Base-by-base conservation (phyloP, 495 filamentous ascomycete species). In the Aspergillus nidulans region DNA sequence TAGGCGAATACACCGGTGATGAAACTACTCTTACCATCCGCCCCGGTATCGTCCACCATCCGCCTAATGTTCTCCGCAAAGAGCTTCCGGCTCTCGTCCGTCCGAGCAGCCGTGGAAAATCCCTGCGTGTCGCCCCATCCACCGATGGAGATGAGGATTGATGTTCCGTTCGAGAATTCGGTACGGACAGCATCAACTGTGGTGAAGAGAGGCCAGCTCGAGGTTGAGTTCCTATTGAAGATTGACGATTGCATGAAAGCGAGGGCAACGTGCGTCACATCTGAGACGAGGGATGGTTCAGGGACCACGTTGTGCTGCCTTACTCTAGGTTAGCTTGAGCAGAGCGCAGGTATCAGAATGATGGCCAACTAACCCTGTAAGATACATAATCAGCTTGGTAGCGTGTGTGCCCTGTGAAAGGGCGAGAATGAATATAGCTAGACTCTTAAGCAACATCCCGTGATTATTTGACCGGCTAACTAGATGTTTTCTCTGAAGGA, bases 81-180 rank as follows among this genome's bases (percentile, higher is more conserved):
- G 12, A 59, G 72, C 52, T 69, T 62, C 18, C 84, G 77, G 5
- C 71, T 76, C 10, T 72, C 61, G 1, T 80, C 75, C 0, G 76
- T 80, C 42, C 70, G 73, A 1, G 84, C 85, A 4, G 76, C 86
- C 1, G 63, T 65, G 0, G 78, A 73, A 65, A 89, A 90, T 8
- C 85, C 86, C 25, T 63, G 57, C 0, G 79, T 83, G 56, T 90
- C 84, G 6, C 86, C 86, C 86, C 86, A 91, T 36, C 86, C 86
- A 5, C 87, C 87, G 55, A 90, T 83, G 25, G 87, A 85, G 24
- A 89, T 73, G 77, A 88, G 78, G 63, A 61, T 82, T 79, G 30
- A 83, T 84, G 3, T 75, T 71, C 0, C 76, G 58, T 1, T 70
- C 54, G 60, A 88, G 88, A 86, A 81, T 49, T 80, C 75, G 7